phyloP scores from a whole-genome alignment of 1,139 yeast genomes.

The Debaryomyces coudertii region DNA sequence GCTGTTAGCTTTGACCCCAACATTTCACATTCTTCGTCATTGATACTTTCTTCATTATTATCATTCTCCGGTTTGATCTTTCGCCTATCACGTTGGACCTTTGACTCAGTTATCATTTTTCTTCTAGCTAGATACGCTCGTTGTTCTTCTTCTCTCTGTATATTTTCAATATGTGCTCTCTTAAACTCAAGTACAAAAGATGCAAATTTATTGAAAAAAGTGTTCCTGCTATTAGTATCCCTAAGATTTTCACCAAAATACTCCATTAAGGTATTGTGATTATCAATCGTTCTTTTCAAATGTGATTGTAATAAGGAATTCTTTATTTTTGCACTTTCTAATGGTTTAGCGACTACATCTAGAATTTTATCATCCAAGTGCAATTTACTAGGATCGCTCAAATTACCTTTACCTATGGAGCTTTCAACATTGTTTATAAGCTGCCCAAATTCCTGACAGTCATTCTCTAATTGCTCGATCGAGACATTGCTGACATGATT shows the following conservation, averaged over 20 bases:
- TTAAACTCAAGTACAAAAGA: slow-evolving; percentile 45
- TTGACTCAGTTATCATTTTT: slow-evolving; percentile 35
- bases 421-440: slow-evolving; percentile 55
- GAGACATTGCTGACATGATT: slow-evolving; percentile 67
- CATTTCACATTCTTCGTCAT: slow-evolving; percentile 15
- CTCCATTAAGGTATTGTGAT: slow-evolving; percentile 64
- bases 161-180: slow-evolving; percentile 49
- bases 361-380: slow-evolving; percentile 81
- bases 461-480: slow-evolving; percentile 73
- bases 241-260: slow-evolving; percentile 81
- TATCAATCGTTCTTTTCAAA: slow-evolving; percentile 54
- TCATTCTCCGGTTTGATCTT: slow-evolving; percentile 15
- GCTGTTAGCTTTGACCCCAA: slow-evolving; percentile 12
- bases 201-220: slow-evolving; percentile 43
- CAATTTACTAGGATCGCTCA: slow-evolving; percentile 65
- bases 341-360: slow-evolving; percentile 46
- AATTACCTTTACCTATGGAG: slow-evolving; percentile 69
- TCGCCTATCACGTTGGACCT: slow-evolving; percentile 11
- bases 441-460: slow-evolving; percentile 64
- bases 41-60: slow-evolving; percentile 13
- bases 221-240: slow-evolving; percentile 50
- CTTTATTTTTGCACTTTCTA: slow-evolving; percentile 67
- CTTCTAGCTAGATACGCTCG: slow-evolving; percentile 43
- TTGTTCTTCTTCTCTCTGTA: slow-evolving; percentile 52
- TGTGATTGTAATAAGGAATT: slow-evolving; percentile 59